Evolutionary conservation across 768 basidiomycete genomes (phyloP), one percentile per base, ranked within the genome.

Genomic region (Fomitopsis pulvina): DNA sequence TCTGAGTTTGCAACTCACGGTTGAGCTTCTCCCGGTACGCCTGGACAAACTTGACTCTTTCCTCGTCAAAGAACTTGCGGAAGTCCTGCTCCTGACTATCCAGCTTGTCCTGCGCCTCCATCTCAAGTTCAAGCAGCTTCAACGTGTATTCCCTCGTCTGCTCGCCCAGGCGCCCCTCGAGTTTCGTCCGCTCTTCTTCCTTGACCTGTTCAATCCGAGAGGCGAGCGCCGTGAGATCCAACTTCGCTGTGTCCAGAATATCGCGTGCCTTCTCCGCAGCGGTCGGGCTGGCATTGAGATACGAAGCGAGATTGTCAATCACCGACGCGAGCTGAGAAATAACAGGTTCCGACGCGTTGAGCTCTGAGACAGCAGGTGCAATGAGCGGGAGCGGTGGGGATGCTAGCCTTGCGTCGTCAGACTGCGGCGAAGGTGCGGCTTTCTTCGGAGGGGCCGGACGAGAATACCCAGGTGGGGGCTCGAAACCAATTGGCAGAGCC

Each of bases 401-500:
- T n/a, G 61, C 62, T 51, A 69, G 59, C 52, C 68, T 67, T n/a
- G 63, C 45, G 34, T 65, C 58, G 30, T 28, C 37, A 30, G 64
- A 30, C 53, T 57, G 28, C 52, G 48, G 39, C 5, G 46, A 47
- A n/a, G 61, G 57, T 4, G 54, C 52, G 6, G 61, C 49, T 11
- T 57, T 55, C 61, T 81, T 79, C 26, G 76, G 68, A 18, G 81
- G 74, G 20, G 70, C 56, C 11, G 87, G 82, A 32, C 82, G 76
- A 49, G 76, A 72, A 65, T 81, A 97, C 18, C 95, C 95, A 21
- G 91, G 91, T 28, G 95, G 94, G 9, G 87, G 91, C 66, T 97
- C 93, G 64, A 89, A 91, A 11, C 93, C 95, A 45, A 99, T 68
- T n/a, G 95, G 96, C 21, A 98, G 73, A 5, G 85, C 84, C 16